phyloP scores from a whole-genome alignment of 768 basidiomycete species.

The Tylopilus vinaceipallidus region DNA sequence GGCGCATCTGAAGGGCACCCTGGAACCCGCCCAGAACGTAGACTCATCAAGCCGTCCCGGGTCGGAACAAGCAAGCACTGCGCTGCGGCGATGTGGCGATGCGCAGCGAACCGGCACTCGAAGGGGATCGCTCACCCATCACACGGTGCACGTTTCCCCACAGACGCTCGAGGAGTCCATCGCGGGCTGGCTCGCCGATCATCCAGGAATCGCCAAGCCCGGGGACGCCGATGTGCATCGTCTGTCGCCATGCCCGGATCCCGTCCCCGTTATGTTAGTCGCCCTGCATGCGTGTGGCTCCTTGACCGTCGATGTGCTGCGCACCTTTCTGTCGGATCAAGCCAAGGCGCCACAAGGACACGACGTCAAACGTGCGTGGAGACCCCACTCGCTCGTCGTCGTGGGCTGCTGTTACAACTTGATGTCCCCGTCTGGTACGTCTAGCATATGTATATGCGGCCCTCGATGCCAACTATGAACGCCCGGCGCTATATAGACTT shows the following conservation, averaged over 20 bases:
- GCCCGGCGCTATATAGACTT: constrained; percentile 43
- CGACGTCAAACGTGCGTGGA: constrained; percentile 38
- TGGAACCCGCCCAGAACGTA: not conserved
- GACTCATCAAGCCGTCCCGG: not conserved
- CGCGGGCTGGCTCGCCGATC: constrained; percentile 49
- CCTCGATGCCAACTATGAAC: constrained; percentile 3
- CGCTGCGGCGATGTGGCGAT: not conserved
- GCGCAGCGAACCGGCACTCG: not conserved
- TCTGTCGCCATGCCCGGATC: not conserved
- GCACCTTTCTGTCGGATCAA: constrained; percentile 43
- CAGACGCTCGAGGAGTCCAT: constrained; percentile 44
- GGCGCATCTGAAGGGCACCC: not conserved
- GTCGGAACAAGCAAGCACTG: not conserved
- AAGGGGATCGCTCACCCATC: constrained; percentile 48
- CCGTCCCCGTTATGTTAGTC: constrained; percentile 54
- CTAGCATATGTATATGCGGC: not conserved
- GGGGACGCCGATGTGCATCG: not conserved
- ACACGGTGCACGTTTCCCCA: constrained; percentile 53
- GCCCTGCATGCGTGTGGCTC: constrained; percentile 78
- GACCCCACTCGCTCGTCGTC: constrained; percentile 49
- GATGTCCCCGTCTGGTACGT: constrained; percentile 48
- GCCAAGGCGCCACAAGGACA: constrained; percentile 5
- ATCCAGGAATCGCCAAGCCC: not conserved
- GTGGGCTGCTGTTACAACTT: constrained; percentile 84
- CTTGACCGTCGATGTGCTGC: constrained; percentile 63